These are phyloP conservation scores for Gentiana dahurica DNA, from an alignment of 257 asterid genomes.

Conservation along the genomic window DNA sequence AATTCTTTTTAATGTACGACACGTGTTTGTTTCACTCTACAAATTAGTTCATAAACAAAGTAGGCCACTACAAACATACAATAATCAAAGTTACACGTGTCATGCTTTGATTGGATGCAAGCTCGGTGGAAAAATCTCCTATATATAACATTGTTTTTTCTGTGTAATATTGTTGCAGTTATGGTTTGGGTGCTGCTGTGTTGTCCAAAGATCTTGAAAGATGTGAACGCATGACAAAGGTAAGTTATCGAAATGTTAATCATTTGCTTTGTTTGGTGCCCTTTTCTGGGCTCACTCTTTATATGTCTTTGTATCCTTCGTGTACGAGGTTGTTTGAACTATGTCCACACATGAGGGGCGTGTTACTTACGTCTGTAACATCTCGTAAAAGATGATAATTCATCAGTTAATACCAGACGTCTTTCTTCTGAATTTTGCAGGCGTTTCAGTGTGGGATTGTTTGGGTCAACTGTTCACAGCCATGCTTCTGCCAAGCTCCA, in stretches of 20 bases:
- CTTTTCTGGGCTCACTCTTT: too few species aligned
- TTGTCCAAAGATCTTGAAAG: slow-evolving; percentile 68
- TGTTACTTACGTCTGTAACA: neutral
- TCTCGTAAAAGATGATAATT: slow-evolving; percentile 1
- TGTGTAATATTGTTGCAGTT: slow-evolving; percentile 26
- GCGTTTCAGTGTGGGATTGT: slow-evolving; percentile 81
- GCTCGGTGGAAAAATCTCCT: neutral
- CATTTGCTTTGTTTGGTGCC: too few species aligned
- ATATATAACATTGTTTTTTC: neutral
- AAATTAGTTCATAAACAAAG: too few species aligned
- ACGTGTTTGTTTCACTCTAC: too few species aligned
- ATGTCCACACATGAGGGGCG: too few species aligned
- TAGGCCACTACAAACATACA: too few species aligned
- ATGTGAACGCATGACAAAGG: slow-evolving; percentile 75
- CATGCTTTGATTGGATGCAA: too few species aligned
- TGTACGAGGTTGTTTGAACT: too few species aligned
- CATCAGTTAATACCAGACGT: too few species aligned
- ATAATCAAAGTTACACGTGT: too few species aligned
- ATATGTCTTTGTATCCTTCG: too few species aligned
- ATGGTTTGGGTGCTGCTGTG: slow-evolving; percentile 80
- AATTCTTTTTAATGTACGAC: too few species aligned
- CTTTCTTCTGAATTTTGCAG: slow-evolving; percentile 23
- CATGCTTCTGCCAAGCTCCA: slow-evolving; percentile 88
- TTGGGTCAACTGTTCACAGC: slow-evolving; percentile 95
- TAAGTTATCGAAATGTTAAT: slow-evolving; percentile 7